Conservation (phyloP, 805 yeast species). For the Pichia rugopelliculosa region DNA sequence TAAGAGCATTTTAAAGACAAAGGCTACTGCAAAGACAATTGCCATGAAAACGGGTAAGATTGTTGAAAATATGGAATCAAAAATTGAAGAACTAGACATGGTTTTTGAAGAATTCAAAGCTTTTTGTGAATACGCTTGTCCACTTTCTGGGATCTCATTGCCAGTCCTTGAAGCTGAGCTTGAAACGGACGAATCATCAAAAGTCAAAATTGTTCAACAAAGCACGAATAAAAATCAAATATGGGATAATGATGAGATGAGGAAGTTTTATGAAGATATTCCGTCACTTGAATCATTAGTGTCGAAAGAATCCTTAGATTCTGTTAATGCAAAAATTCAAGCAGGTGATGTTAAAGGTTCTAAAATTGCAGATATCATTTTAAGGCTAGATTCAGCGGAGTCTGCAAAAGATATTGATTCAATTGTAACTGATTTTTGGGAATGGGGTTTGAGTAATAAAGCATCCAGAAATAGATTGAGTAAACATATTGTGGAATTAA, state of each 20-base stretch:
- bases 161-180: slow-evolving; percentile 30
- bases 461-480: slow-evolving; percentile 60
- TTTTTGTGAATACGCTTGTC: slow-evolving; percentile 38
- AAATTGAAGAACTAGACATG: slow-evolving; percentile 22
- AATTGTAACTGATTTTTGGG: slow-evolving; percentile 42
- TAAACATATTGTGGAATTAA: slow-evolving; percentile 45
- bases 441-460: slow-evolving; percentile 51
- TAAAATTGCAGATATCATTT: slow-evolving; percentile 11
- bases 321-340: slow-evolving; percentile 3
- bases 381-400: slow-evolving; percentile 29
- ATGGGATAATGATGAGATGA: slow-evolving; percentile 66
- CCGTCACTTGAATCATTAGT: slow-evolving; percentile 35
- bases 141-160: slow-evolving; percentile 30
- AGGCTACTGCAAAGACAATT: slow-evolving; percentile 40
- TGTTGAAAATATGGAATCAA: slow-evolving; percentile 27
- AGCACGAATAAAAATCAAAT: slow-evolving; percentile 15
- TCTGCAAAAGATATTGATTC: slow-evolving; percentile 45
- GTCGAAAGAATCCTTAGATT: slow-evolving; percentile 20
- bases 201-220: slow-evolving; percentile 19
- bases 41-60: slow-evolving; percentile 63
- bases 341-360: slow-evolving; percentile 11
- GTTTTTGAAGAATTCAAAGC: slow-evolving; percentile 36
- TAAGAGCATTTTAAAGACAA: slow-evolving; percentile 29
- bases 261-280: slow-evolving; percentile 52
- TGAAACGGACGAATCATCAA: slow-evolving; percentile 20